Percentiles rank a stretch among this genome's conserved stretches.
These are phyloP conservation scores for Clavulina sp. DNA, from an alignment of 768 basidiomycete genomes.

Conservation along the genomic window DNA sequence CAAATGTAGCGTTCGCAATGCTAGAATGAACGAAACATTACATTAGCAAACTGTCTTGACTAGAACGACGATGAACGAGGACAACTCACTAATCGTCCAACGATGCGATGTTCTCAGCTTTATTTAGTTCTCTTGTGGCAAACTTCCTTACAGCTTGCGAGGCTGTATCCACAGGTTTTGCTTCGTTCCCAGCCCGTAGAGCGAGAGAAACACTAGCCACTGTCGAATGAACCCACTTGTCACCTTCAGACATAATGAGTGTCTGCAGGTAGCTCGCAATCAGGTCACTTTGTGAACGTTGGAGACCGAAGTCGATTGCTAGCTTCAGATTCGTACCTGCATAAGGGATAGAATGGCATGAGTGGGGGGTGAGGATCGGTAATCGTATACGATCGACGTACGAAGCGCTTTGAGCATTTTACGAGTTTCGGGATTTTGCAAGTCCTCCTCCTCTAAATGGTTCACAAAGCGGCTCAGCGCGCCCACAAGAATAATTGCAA, in stretches of 20 bases:
- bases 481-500: constrained; percentile 74
- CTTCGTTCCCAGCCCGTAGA: constrained; percentile 40
- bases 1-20: constrained; percentile 76
- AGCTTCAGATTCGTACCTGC: constrained; percentile 71
- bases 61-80: neutral
- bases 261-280: constrained; percentile 90
- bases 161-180: constrained; percentile 60
- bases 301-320: constrained; percentile 77
- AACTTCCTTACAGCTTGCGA: constrained; percentile 66
- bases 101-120: constrained; percentile 57
- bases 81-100: constrained; percentile 74
- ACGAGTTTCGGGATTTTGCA: constrained; percentile 49
- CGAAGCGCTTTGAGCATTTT: constrained; percentile 61
- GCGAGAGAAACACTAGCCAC: constrained; percentile 51
- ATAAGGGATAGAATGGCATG: neutral
- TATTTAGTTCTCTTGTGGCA: constrained; percentile 70
- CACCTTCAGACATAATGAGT: constrained; percentile 90
- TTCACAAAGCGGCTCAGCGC: constrained; percentile 89
- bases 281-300: constrained; percentile 63
- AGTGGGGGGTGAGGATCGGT: neutral
- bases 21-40: constrained; percentile 21
- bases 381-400: constrained; percentile 21
- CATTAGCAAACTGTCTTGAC: constrained; percentile 5
- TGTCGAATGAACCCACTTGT: constrained; percentile 68
- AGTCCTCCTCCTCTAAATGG: constrained; percentile 64